A percentile compares a stretch with the other conserved stretches of the same genome.
phyloP scores from a whole-genome alignment of 768 basidiomycete genomes.

The Xanthoconium purpureum region DNA sequence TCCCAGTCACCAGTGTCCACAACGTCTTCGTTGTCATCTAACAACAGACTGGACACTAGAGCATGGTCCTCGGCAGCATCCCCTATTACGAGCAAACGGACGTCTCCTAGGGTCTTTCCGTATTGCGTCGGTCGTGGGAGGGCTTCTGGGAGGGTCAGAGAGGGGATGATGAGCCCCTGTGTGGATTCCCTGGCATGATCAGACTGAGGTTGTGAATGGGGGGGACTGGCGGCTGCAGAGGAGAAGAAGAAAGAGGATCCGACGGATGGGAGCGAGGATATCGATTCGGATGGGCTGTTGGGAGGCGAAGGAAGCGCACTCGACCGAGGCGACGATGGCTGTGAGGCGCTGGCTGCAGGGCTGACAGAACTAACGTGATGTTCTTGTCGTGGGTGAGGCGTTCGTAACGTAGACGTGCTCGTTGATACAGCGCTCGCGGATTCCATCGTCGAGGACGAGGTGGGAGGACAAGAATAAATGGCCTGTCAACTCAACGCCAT shows the following conservation, averaged over 20 bases:
- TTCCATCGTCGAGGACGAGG: slow-evolving; percentile 26
- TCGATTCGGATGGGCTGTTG: slow-evolving; percentile 59
- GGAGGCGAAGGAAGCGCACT: slow-evolving; percentile 55
- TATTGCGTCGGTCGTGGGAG: slow-evolving; percentile 63
- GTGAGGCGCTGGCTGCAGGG: slow-evolving; percentile 29
- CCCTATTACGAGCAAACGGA: slow-evolving; percentile 55
- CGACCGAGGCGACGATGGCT: slow-evolving; percentile 47
- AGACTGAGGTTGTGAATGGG: slow-evolving; percentile 45
- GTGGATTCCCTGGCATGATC: slow-evolving; percentile 40
- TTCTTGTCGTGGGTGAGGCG: slow-evolving; percentile 28
- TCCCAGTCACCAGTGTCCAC: slow-evolving; percentile 64
- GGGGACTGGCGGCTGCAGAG: slow-evolving; percentile 66
- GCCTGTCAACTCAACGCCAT: not conserved
- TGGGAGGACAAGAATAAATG: not conserved
- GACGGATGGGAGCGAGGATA: slow-evolving; percentile 70
- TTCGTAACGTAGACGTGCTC: slow-evolving; percentile 41
- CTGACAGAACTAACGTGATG: not conserved
- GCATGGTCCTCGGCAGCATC: slow-evolving; percentile 33
- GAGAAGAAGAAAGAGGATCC: slow-evolving; percentile 78
- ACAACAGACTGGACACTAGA: slow-evolving; percentile 46
- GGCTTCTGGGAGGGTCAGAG: slow-evolving; percentile 57
- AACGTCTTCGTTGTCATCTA: slow-evolving; percentile 66
- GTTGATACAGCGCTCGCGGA: slow-evolving; percentile 22
- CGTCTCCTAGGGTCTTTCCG: slow-evolving; percentile 64
- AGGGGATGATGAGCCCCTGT: slow-evolving; percentile 67